Base-by-base conservation (phyloP, 768 basidiomycete genomes). In the Cystofilobasidium bisporidii region DNA sequence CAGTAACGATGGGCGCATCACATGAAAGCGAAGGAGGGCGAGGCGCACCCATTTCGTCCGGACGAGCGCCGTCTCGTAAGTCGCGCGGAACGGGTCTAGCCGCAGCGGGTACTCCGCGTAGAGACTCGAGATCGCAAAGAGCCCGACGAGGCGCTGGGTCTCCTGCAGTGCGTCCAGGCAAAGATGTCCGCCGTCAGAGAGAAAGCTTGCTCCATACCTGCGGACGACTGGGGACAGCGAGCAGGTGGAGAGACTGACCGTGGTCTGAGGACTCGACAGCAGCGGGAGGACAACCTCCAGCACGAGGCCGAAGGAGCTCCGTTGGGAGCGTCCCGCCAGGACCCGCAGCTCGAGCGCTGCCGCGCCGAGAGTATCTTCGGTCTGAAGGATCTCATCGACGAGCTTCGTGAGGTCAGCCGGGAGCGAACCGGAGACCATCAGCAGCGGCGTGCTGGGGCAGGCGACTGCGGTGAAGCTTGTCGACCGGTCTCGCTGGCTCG, bases 61-160 rank as follows among this genome's bases (percentile, higher is more conserved):
- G 41, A 38, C 59, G 24, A 38, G 59, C 24, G 24, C 36, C 3
- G 41, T 36, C 59, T 60, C 59, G 28, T 40, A 60, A 2, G 38
- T 60, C 59, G 3, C 3, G 24, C 33, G 59, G 36, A 60, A 60
- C 38, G 59, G 59, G 59, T 60, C 41, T 17, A 60, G 32, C 6
- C n/a, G 38, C 38, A 60, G 22, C 41, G 59, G 59, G 36, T 40
- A 60, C 6, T 60, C 59, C 22, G 59, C 59, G 59, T 60, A 60
- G 26, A 41, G 18, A 22, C 41, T 60, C 30, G 33, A 60, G 41
- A 60, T 38, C 8, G 36, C 41, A 22, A 60, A 60, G 10, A 45
- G 38, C 6, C 38, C 59, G 22, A 45, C 41, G 17, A 60, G 24
- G 10, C 36, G 28, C 24, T 24, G 26, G 10, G 11, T 2, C 18